Percentiles rank a stretch among this genome's conserved stretches.
Evolutionary conservation across 257 asterid genomes (phyloP).

Genomic region (Ocimum tenuiflorum): DNA sequence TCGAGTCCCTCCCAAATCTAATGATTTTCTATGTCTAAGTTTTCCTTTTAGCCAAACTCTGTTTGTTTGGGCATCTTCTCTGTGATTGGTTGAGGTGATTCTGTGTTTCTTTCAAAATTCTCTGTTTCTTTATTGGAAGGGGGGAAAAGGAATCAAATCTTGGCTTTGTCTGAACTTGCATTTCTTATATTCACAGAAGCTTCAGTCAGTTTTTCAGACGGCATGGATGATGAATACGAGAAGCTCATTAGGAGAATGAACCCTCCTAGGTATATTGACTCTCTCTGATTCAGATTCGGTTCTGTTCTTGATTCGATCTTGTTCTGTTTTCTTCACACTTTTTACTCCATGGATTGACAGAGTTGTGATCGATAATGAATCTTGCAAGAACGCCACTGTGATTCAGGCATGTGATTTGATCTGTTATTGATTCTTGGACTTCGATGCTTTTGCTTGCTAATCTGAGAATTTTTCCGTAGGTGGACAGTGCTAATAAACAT

Average conservation of each 20-base stretch:
- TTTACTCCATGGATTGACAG: constrained; percentile 28
- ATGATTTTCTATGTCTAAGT: neutral
- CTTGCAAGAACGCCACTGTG: constrained; percentile 83
- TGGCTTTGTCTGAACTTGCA: constrained; percentile 19
- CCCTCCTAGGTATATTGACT: constrained; percentile 60
- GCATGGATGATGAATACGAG: constrained; percentile 89
- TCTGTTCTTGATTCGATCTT: neutral
- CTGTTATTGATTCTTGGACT: constrained; percentile 3
- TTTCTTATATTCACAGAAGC: constrained; percentile 36
- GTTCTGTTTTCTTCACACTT: neutral
- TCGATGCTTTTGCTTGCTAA: neutral
- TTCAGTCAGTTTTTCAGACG: constrained; percentile 44
- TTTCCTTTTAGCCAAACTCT: neutral
- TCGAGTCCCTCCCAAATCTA: neutral
- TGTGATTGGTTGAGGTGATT: neutral
- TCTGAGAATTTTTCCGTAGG: constrained; percentile 30
- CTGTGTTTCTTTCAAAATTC: constrained; percentile 12
- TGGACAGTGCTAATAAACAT: constrained; percentile 90
- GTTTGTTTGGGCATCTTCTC: no score
- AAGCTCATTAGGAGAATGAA: constrained; percentile 86
- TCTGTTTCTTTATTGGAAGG: neutral
- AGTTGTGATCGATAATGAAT: constrained; percentile 82
- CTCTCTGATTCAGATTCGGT: neutral
- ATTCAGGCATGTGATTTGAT: constrained; percentile 49
- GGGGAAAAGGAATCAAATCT: constrained; percentile 5